Percentiles rank a stretch among this genome's conserved stretches.
These are phyloP conservation scores for Pseudoturritis turrita DNA, from an alignment of 345 rosid genomes.

Conservation along the genomic window DNA sequence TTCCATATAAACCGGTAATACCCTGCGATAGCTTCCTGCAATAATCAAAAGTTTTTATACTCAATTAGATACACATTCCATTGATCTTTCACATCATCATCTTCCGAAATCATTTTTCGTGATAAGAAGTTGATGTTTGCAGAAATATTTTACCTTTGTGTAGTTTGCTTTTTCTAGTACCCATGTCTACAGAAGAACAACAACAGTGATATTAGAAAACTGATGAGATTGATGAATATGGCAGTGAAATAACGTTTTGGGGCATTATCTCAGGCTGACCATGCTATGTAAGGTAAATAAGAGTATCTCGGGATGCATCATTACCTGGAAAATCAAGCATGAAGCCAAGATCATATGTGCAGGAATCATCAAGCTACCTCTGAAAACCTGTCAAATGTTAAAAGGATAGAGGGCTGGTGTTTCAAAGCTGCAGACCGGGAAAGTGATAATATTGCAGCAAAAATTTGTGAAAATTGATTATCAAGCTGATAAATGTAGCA, in stretches of 20 bases:
- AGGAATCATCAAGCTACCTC: slow-evolving; percentile 70
- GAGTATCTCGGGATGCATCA: slow-evolving; percentile 6
- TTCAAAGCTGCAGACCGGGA: neutral
- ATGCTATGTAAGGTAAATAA: neutral
- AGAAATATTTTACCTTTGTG: slow-evolving; percentile 54
- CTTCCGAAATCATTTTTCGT: neutral
- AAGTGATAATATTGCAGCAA: neutral
- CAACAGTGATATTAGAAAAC: neutral
- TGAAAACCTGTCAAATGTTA: slow-evolving; percentile 60
- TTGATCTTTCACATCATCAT: neutral
- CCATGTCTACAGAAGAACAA: slow-evolving; percentile 56
- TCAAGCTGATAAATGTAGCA: neutral
- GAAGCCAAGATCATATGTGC: slow-evolving; percentile 62
- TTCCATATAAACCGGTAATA: slow-evolving; percentile 91
- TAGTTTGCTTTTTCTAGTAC: slow-evolving; percentile 70
- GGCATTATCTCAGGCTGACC: neutral
- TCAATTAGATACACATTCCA: slow-evolving; percentile 11
- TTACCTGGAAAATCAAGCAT: slow-evolving; percentile 86
- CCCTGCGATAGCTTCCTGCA: slow-evolving; percentile 81
- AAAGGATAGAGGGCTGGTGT: neutral
- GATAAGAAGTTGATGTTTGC: neutral
- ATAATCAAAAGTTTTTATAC: neutral
- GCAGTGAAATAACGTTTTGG: neutral
- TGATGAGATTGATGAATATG: neutral
- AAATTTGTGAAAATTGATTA: neutral